Evolutionary conservation across 768 basidiomycete species (phyloP), one percentile per base, ranked within the genome.

Genomic region (Fibroporia radiculosa): DNA sequence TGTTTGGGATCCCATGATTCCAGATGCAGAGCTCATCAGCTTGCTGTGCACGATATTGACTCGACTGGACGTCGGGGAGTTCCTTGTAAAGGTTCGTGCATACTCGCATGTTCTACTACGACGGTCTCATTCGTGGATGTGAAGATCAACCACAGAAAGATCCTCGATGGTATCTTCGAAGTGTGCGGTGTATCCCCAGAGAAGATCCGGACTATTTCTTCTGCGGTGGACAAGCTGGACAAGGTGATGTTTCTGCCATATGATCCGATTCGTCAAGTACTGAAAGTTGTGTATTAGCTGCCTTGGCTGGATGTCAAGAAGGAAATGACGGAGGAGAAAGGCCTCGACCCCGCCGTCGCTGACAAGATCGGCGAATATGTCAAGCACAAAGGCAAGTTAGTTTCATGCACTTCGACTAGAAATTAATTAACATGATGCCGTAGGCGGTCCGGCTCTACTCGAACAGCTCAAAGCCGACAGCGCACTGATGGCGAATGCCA

Each of bases 311-410:
- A 95, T 37, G 95, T 98, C 8, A 87, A 83, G 66, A 85, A 84
- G 56, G 95, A 99, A 65, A 98, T 99, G 96, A 90, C 84, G 0
- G 84, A 82, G 0, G 93, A 98, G 59, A 99, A 99, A 59, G 92
- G 93, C 0, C 69, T 99, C 16, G 83, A 85, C 52, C 63, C 77
- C 10, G 74, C 68, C 5, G 74, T 84, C 3, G 93, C 96, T 0
- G 95, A 99, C 66, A 84, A 76, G 63, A 99, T 99, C 57, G 95
- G 95, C 18, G 87, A 93, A 62, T 99, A 96, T 57, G 96, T 99
- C 49, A 93, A 91, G 60, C 77, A 83, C 60, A 97, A 96, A 70
- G 95, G 93, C 85, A 42, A 46, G 65, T 4, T 13, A n/a, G 13
- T 34, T 14, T 20, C 3, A 39, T 27, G 10, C 38, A 27, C 3